Evolutionary conservation across 176 grass and related monocot genomes (phyloP), one percentile per base, ranked within the genome.

Genomic region (Musa troglodytarum): DNA sequence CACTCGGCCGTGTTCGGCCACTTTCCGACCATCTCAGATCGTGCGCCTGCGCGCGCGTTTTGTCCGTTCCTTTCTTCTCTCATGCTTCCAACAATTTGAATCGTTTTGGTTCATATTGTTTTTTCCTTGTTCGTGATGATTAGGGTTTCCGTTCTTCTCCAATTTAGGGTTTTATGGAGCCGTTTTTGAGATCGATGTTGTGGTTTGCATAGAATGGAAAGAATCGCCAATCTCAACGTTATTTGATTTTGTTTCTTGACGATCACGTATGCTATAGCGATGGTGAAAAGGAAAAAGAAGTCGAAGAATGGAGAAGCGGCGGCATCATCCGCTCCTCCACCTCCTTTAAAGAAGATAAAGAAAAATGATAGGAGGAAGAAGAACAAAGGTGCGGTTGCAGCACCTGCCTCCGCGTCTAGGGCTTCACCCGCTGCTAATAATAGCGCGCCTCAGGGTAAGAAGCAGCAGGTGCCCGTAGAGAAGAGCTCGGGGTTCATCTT

Each of bases 401-500:
- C 67, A 50, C 67, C 67, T 49, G 28, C 67, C 15, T 43, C 43
- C 8, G 43, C 34, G 43, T 50, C 17, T 49, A 50, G 1, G 1
- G 49, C 11, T 8, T 50, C 8, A 1, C 68, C 43, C 9, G 8
- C 43, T 50, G 68, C 19, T 50, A 20, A 34, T 20, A 12, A 13
- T 51, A 50, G 34, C 7, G 12, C 29, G 49, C 43, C 9, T 5
- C 19, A 51, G 17, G 43, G 13, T 50, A 51, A 70, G 7, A 71
- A 22, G 22, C 9, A 64, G 23, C 9, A 64, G 23, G 52, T 8
- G 16, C 9, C 14, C 43, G 26, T 55, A 14, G 80, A 79, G 62
- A 76, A 76, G 71, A 79, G 80, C 49, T 82, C 87, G n/a, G 93
- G 93, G 68, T 88, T 81, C 88, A 97, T 97, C 79, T 96, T 96